Evolutionary conservation across 805 yeast species (phyloP).

Genomic region (Candida incommunis): DNA sequence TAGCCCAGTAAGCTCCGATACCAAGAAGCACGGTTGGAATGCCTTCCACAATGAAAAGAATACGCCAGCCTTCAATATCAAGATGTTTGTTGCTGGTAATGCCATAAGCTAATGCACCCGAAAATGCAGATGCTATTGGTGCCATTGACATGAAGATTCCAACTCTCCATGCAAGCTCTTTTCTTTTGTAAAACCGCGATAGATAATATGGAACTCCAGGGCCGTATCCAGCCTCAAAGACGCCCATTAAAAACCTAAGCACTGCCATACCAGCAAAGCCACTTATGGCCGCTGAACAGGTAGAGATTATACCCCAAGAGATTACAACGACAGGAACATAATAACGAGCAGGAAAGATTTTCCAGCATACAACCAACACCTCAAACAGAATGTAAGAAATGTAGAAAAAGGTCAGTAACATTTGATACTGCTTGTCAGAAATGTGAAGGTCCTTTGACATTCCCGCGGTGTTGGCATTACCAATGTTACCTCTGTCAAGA

Average conservation of each 20-base stretch:
- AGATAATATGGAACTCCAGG: conserved; percentile 28
- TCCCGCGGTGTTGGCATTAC: conserved; percentile 40
- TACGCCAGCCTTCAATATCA: conserved; percentile 30
- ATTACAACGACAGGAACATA: conserved; percentile 35
- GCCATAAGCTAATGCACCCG: conserved; percentile 28
- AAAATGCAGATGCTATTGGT: conserved; percentile 25
- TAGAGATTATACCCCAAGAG: conserved; percentile 35
- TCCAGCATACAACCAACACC: conserved; percentile 32
- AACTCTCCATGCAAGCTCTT: conserved; percentile 25
- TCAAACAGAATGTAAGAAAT: conserved; percentile 36
- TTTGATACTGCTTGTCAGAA: conserved; percentile 29
- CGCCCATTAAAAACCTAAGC: conserved; percentile 32
- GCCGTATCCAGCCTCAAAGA: conserved; percentile 28
- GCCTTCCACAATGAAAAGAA: conserved; percentile 31
- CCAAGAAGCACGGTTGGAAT: conserved; percentile 30
- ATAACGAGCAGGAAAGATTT: conserved; percentile 30
- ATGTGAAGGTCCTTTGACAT: conserved; percentile 29
- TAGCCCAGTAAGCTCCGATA: conserved; percentile 16
- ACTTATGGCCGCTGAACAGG: conserved; percentile 34
- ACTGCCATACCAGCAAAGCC: conserved; percentile 30
- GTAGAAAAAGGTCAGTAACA: conserved; percentile 32
- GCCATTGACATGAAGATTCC: conserved; percentile 27
- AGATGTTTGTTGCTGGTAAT: conserved; percentile 22
- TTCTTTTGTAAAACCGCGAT: conserved; percentile 26
- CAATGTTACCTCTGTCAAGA: conserved; percentile 39